Percentiles rank a stretch among this genome's conserved stretches.
Conservation (phyloP, 495 filamentous ascomycete species). For the Penicillium dipodomyicola region DNA sequence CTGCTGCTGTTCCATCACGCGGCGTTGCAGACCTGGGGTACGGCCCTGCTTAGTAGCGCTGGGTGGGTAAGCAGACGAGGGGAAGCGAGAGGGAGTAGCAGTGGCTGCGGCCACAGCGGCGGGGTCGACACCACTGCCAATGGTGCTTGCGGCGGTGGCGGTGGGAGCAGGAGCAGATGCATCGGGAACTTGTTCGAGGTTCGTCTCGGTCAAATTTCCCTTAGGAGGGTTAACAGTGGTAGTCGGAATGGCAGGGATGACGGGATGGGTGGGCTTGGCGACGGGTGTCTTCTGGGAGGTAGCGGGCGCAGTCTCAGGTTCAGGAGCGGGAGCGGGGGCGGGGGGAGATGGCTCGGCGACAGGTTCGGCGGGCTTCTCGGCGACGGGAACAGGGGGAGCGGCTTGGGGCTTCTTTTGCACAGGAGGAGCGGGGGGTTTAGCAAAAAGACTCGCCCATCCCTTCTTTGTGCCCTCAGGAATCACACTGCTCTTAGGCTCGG, state of each 20-base stretch:
- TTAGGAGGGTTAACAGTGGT: slow-evolving; percentile 63
- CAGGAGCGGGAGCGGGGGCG: slow-evolving; percentile 16
- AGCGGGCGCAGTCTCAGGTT: slow-evolving; percentile 32
- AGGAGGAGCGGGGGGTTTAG: slow-evolving; percentile 44
- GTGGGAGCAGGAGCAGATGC: slow-evolving; percentile 68
- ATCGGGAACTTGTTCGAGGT: slow-evolving; percentile 87
- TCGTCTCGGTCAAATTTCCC: slow-evolving; percentile 83
- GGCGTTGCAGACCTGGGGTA: slow-evolving; percentile 73
- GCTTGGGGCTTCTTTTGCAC: slow-evolving; percentile 36
- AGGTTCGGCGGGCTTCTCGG: slow-evolving; percentile 32
- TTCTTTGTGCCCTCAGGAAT: slow-evolving; percentile 54
- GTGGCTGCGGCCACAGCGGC: slow-evolving; percentile 38
- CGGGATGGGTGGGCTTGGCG: slow-evolving; percentile 28
- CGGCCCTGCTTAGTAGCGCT: slow-evolving; percentile 78
- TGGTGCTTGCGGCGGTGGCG: slow-evolving; percentile 85
- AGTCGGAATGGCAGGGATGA: slow-evolving; percentile 48
- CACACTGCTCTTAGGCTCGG: slow-evolving; percentile 44
- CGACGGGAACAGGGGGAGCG: slow-evolving; percentile 29
- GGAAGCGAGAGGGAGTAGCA: slow-evolving; percentile 62
- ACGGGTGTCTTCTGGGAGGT: slow-evolving; percentile 31
- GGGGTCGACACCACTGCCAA: slow-evolving; percentile 78
- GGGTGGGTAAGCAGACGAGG: slow-evolving; percentile 66
- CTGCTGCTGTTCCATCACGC: slow-evolving; percentile 90
- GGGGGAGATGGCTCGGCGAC: slow-evolving; percentile 23
- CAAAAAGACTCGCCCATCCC: slow-evolving; percentile 64